A percentile compares a stretch with the other conserved stretches of the same genome.
Conservation (phyloP, 495 filamentous ascomycete genomes). For the Aspergillus indologenus region DNA sequence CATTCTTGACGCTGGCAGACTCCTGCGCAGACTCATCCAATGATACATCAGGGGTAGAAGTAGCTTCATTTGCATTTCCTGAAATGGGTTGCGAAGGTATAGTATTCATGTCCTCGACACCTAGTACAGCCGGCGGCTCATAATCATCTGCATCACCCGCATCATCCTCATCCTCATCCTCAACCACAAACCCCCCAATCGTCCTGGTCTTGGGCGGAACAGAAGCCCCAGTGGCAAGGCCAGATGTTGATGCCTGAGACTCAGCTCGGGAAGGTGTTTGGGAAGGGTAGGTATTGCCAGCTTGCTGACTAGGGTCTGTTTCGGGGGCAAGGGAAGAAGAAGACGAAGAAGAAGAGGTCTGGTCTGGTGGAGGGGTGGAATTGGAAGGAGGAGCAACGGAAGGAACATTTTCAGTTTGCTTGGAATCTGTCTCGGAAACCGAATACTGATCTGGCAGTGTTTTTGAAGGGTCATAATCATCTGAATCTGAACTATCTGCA, state of each 20-base stretch:
- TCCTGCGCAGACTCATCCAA: constrained; percentile 52
- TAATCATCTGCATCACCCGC: constrained; percentile 53
- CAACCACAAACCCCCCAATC: constrained; percentile 76
- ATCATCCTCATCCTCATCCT: constrained; percentile 61
- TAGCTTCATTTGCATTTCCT: constrained; percentile 56
- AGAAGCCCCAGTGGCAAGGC: constrained; percentile 32
- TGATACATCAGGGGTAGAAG: constrained; percentile 58
- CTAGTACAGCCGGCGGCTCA: constrained; percentile 52
- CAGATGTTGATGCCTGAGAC: constrained; percentile 39
- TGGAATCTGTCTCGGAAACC: constrained; percentile 24
- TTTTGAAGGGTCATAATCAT: constrained; percentile 55
- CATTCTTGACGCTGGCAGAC: constrained; percentile 51
- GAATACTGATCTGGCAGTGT: constrained; percentile 46
- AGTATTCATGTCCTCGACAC: constrained; percentile 46
- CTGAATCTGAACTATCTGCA: constrained; percentile 52
- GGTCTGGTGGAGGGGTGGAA: constrained; percentile 19
- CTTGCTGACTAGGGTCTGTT: constrained; percentile 27
- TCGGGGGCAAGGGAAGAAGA: constrained; percentile 25
- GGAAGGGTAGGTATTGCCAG: constrained; percentile 29
- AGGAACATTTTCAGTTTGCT: constrained; percentile 25
- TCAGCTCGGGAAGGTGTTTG: constrained; percentile 36
- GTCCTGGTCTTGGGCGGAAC: constrained; percentile 60
- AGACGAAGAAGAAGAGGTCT: too few relatives aligned
- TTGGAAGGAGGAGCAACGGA: constrained; percentile 22
- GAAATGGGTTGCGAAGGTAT: constrained; percentile 51